phyloP scores from a whole-genome alignment of 2,329 filamentous ascomycete genomes.

The Fusarium abutilonis region DNA sequence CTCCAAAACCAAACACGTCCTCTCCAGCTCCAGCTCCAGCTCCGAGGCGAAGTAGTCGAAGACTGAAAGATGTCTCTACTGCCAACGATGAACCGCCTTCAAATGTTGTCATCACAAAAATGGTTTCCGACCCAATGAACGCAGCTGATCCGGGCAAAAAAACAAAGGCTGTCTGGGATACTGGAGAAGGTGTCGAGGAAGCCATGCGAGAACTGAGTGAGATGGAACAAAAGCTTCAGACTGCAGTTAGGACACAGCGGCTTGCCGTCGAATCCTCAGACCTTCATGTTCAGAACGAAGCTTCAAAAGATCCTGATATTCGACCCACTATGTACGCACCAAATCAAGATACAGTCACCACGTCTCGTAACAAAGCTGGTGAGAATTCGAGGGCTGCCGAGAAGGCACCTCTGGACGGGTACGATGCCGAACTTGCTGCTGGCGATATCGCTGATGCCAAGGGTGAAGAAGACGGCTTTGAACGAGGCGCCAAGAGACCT shows the following conservation, averaged over 20 bases:
- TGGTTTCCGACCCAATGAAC: neutral
- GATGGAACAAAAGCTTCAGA: conserved; percentile 60
- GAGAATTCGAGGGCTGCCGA: conserved; percentile 25
- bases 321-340: conserved; percentile 21
- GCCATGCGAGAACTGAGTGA: conserved; percentile 58
- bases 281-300: conserved; percentile 26
- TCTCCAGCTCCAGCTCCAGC: conserved; percentile 19
- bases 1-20: conserved; percentile 33
- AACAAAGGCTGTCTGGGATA: conserved; percentile 17
- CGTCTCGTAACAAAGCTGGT: conserved; percentile 7
- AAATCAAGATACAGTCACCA: neutral
- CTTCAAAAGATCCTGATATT: neutral
- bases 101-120: conserved; percentile 13
- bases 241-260: conserved; percentile 58
- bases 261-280: conserved; percentile 57
- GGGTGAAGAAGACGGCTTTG: conserved; percentile 39
- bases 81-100: neutral
- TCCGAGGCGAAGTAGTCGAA: conserved; percentile 44
- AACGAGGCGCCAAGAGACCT: conserved; percentile 62
- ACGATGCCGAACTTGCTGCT: conserved; percentile 38
- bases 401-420: conserved; percentile 34
- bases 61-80: conserved; percentile 26
- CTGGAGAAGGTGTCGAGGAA: conserved; percentile 47
- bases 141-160: neutral
- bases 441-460: conserved; percentile 37